Base-by-base conservation (phyloP, 768 basidiomycete species). In the Clavulina sp. region DNA sequence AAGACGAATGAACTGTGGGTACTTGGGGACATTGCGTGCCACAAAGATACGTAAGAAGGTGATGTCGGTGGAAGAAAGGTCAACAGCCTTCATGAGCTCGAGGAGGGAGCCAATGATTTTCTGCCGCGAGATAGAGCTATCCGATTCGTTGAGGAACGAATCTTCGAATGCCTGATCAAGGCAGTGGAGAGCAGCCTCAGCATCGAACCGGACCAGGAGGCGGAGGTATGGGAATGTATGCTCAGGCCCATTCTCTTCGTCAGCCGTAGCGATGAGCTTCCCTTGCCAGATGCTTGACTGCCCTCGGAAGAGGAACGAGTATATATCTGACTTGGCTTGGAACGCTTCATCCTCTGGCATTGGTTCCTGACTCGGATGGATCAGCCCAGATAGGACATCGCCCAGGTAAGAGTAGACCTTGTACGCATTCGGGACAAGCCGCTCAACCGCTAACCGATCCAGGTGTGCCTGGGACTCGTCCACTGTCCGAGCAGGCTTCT, bases 101-200 rank as follows among this genome's bases (percentile, higher is more conserved):
- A 91, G 72, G 32, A 96, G 69, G 51, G 88, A 80, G 58, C 81
- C 81, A 60, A 92, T 70, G 57, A 96, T 79, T 52, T 82, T 72
- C 36, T 91, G 78, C 32, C 93, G 82, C 57, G 73, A 84, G 49
- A 82, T 72, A 26, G 70, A 68, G 47, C 70, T 72, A 3, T 73
- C 69, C 40, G 81, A 75, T 52, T 86, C 84, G 62, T 92, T 89
- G 30, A 96, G 75, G 66, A 83, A 93, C 1, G 80, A 64, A 58
- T 96, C 91, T 63, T 99, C 95, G 58, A 97, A 93, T 0, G 86
- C 89, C 54, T 91, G 78, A 64, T 99, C 95, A 55, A 99, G 70
- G 2, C 84, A 78, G 62, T 99, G 89, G 6, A 99, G 76, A 62
- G 92, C 84, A 0, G 88, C 84, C 64, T 99, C 95, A 6, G 93